Base-by-base conservation (phyloP, 2,329 filamentous ascomycete species). In the Fusarium nygamai region DNA sequence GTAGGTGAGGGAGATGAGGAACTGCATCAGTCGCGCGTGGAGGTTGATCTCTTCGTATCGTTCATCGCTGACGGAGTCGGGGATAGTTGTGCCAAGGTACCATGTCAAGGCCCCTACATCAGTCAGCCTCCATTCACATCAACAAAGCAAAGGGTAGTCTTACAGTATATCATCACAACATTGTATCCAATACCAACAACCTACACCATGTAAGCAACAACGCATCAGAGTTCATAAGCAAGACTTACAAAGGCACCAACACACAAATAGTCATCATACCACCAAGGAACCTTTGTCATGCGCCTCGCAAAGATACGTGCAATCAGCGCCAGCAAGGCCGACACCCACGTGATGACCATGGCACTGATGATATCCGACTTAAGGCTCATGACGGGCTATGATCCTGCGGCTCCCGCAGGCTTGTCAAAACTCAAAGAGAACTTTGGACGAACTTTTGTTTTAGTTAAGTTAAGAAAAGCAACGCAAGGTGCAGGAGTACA, bases 211-310 rank as follows among this genome's bases (percentile, higher is more conserved):
- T 77, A 20, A 77, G 71, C 29, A 38, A 53, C 12, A 5, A 1
- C 6, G 0, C n/a, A 31, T 10, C n/a, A 24, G 3, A 34, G 8
- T 13, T 20, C 31, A 19, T 0, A 6, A 22, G 8, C 3, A 5
- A 27, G 39, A 69, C 76, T 77, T 59, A 78, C 76, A 64, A 78
- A 78, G 9, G 76, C 76, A 16, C 50, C 46, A 1, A 78, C 39
- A 27, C 71, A 75, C 24, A 78, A 50, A 46, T 78, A 78, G 39
- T 78, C 76, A 41, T 78, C 77, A 53, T 63, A 72, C 74, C 77
- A 78, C 77, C 76, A 78, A 2, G 24, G 22, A 6, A 74, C 64
- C 54, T 78, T 78, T 11, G 74, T 78, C 63, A 78, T 71, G 3
- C 72, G 75, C 9, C 76, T 57, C 6, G 77, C 77, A 46, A 71